phyloP scores from a whole-genome alignment of 495 filamentous ascomycete species.

The Lasiosphaeria miniovina region DNA sequence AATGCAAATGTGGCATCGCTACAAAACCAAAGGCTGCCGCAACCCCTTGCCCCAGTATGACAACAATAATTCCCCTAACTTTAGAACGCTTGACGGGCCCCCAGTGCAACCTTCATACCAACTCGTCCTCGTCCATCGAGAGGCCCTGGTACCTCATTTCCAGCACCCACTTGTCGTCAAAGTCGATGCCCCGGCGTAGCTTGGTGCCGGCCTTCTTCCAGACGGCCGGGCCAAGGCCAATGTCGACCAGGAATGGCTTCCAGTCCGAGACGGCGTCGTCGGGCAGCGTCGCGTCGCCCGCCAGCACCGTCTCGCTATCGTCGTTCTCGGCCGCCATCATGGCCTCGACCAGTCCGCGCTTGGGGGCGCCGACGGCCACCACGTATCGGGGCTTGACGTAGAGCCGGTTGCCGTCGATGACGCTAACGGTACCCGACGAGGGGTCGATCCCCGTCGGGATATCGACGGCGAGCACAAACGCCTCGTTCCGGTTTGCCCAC shows the following conservation, averaged over 20 bases:
- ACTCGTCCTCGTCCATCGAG: slow-evolving; percentile 22
- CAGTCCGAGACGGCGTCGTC: slow-evolving; percentile 48
- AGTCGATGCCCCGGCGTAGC: slow-evolving; percentile 75
- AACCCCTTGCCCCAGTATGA: too few relatives aligned
- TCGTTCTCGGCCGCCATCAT: slow-evolving; percentile 57
- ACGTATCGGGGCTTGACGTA: slow-evolving; percentile 74
- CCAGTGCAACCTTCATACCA: neutral
- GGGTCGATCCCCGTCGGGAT: slow-evolving; percentile 85
- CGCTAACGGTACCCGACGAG: slow-evolving; percentile 58
- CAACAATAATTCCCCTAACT: too few relatives aligned
- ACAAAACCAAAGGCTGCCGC: too few relatives aligned
- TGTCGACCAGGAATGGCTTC: slow-evolving; percentile 78
- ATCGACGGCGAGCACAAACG: slow-evolving; percentile 76
- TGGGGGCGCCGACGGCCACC: slow-evolving; percentile 79
- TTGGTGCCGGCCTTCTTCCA: slow-evolving; percentile 86
- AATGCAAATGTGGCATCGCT: too few relatives aligned
- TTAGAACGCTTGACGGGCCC: too few relatives aligned
- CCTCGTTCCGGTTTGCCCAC: slow-evolving; percentile 81
- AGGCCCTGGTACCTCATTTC: slow-evolving; percentile 51
- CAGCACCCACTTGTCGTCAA: slow-evolving; percentile 81
- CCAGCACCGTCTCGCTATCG: slow-evolving; percentile 36
- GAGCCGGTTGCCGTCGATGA: slow-evolving; percentile 64
- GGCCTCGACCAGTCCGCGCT: slow-evolving; percentile 74
- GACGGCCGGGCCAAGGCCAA: slow-evolving; percentile 74
- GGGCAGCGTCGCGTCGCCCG: slow-evolving; percentile 24